phyloP scores from a whole-genome alignment of 495 filamentous ascomycete genomes.

The Aspergillus bertholletiae region DNA sequence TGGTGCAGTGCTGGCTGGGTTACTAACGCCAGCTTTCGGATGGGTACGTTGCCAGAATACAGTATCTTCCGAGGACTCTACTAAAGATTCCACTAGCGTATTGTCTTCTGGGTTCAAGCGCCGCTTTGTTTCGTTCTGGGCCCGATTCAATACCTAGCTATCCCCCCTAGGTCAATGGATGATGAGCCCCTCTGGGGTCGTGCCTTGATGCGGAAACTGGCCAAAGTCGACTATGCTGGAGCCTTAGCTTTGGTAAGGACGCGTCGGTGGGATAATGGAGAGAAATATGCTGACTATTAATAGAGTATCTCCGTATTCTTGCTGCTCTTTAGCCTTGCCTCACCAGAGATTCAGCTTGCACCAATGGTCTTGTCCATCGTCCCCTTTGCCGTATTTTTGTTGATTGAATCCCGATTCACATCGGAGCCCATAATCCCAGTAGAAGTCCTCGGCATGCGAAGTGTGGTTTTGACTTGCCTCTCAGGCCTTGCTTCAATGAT shows the following conservation, averaged over 20 bases:
- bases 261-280: too few relatives aligned
- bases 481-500: constrained; percentile 70
- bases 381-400: constrained; percentile 53
- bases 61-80: not conserved
- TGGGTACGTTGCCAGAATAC: constrained; percentile 53
- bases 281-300: constrained; percentile 14
- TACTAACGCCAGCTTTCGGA: constrained; percentile 55
- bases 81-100: constrained; percentile 40
- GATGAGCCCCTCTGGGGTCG: constrained; percentile 13
- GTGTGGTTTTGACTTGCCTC: constrained; percentile 63
- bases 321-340: constrained; percentile 64
- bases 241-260: constrained; percentile 55
- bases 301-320: constrained; percentile 54
- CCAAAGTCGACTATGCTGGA: constrained; percentile 66
- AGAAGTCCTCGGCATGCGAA: constrained; percentile 56
- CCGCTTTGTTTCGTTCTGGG: constrained; percentile 55
- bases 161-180: constrained; percentile 43
- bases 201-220: constrained; percentile 46
- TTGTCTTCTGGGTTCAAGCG: constrained; percentile 65
- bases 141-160: constrained; percentile 54
- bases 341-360: constrained; percentile 47
- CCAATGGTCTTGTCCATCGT: constrained; percentile 55
- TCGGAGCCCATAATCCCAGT: constrained; percentile 69
- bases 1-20: constrained; percentile 67
- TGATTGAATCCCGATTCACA: constrained; percentile 54